Percentiles rank a stretch among this genome's conserved stretches.
Evolutionary conservation across 2,329 filamentous ascomycete species (phyloP).

Genomic region (Talaromyces sp.): DNA sequence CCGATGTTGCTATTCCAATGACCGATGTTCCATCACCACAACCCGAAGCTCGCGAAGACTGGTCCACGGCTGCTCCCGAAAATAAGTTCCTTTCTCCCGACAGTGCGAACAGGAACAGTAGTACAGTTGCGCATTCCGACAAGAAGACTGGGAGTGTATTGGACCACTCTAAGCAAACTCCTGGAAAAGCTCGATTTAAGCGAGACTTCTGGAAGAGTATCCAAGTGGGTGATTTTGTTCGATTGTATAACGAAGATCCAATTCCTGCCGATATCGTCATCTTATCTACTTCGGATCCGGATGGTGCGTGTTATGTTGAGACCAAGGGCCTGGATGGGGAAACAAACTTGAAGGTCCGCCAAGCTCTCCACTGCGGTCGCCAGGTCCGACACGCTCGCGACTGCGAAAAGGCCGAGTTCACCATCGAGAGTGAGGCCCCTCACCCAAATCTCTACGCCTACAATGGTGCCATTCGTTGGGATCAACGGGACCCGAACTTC

Average conservation of each 20-base stretch:
- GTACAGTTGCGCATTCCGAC: conserved; percentile 29
- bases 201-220: conserved; percentile 94
- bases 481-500: conserved; percentile 68
- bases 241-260: conserved; percentile 94
- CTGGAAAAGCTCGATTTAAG: conserved; percentile 81
- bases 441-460: conserved; percentile 96
- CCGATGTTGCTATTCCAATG: conserved; percentile 81
- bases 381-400: conserved; percentile 84
- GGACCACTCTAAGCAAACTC: conserved; percentile 66
- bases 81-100: conserved; percentile 35
- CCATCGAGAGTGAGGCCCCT: conserved; percentile 85
- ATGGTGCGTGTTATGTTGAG: conserved; percentile 95
- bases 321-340: conserved; percentile 98
- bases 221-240: conserved; percentile 92
- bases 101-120: conserved; percentile 31
- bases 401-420: conserved; percentile 85
- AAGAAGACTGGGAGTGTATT: conserved; percentile 69
- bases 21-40: conserved; percentile 86
- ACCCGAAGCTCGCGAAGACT: conserved; percentile 55
- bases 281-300: conserved; percentile 86
- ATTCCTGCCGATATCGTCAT: conserved; percentile 93
- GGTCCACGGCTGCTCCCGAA: conserved; percentile 38
- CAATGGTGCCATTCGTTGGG: conserved; percentile 86
- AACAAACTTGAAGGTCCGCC: conserved; percentile 94
- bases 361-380: conserved; percentile 83